These are phyloP conservation scores for Turritis glabra DNA, from an alignment of 345 rosid genomes.

Conservation along the genomic window DNA sequence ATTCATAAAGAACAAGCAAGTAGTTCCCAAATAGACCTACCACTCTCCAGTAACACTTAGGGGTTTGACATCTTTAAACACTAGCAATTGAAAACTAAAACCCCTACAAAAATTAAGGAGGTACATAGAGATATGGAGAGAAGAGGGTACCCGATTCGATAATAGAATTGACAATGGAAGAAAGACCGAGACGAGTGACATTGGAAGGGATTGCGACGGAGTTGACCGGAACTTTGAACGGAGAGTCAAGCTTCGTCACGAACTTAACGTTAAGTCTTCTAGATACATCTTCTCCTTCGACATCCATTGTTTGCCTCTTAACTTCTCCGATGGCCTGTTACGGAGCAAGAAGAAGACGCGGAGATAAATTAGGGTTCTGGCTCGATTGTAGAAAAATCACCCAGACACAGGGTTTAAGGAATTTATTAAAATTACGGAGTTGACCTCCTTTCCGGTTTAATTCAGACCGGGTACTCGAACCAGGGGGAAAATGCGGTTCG, in stretches of 20 bases:
- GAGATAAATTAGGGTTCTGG: conserved; percentile 35
- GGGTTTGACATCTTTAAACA: not conserved
- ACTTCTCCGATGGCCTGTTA: not conserved
- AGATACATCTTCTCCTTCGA: conserved; percentile 47
- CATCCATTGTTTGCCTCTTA: conserved; percentile 35
- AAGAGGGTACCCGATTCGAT: conserved; percentile 47
- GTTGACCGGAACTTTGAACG: conserved; percentile 55
- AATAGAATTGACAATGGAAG: conserved; percentile 71
- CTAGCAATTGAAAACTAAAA: not conserved
- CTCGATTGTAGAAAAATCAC: not conserved
- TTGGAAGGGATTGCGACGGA: conserved; percentile 77
- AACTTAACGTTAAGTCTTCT: conserved; percentile 79
- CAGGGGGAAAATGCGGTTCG: not conserved
- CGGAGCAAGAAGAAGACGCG: conserved; percentile 10
- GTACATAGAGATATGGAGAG: not conserved
- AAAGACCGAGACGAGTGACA: conserved; percentile 84
- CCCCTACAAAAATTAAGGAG: not conserved
- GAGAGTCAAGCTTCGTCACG: conserved; percentile 71
- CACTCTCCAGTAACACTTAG: not conserved
- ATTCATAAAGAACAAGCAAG: not conserved
- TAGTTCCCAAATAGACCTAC: not conserved
- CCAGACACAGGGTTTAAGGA: conserved; percentile 29
- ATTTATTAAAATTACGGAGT: not conserved
- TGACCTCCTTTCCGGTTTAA: conserved; percentile 8
- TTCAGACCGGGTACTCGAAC: not conserved